These are phyloP conservation scores for Fusarium sp. DNA, from an alignment of 2,329 filamentous ascomycete genomes.

Conservation along the genomic window DNA sequence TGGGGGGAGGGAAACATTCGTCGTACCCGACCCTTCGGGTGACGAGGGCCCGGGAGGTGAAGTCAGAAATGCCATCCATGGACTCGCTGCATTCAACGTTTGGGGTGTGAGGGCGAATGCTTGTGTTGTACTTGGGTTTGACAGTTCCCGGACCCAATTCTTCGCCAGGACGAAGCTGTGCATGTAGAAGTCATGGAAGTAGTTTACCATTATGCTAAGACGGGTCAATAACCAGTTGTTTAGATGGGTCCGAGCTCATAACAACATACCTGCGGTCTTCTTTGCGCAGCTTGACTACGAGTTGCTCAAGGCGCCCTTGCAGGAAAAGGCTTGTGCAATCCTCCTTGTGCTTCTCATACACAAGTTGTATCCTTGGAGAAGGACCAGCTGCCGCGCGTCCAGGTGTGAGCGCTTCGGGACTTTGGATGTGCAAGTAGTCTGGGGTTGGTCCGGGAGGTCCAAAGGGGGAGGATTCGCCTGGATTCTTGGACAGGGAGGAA, in stretches of 20 bases:
- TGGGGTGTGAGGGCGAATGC: not conserved
- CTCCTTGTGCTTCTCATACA: constrained; percentile 8
- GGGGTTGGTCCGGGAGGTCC: constrained; percentile 22
- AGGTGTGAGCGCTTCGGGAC: not conserved
- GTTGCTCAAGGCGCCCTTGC: constrained; percentile 7
- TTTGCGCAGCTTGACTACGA: constrained; percentile 2
- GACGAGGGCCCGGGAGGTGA: not conserved
- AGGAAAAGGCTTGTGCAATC: constrained; percentile 13
- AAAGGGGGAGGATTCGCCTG: constrained; percentile 11
- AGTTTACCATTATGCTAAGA: constrained; percentile 9
- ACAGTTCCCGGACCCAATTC: not conserved
- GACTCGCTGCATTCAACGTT: not conserved
- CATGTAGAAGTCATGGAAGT: constrained; percentile 32
- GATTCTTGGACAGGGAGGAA: not conserved
- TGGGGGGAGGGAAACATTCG: not conserved
- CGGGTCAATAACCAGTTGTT: not conserved
- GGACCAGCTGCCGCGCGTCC: not conserved
- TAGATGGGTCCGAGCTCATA: too few relatives aligned
- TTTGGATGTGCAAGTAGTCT: constrained; percentile 12
- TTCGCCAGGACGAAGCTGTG: constrained; percentile 4
- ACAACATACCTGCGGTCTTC: constrained; percentile 18
- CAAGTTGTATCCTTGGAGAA: constrained; percentile 25
- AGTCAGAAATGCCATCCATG: not conserved
- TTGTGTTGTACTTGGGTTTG: not conserved
- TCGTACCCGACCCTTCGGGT: not conserved